phyloP scores from a whole-genome alignment of 768 basidiomycete genomes.

The Lactarius trivialis region DNA sequence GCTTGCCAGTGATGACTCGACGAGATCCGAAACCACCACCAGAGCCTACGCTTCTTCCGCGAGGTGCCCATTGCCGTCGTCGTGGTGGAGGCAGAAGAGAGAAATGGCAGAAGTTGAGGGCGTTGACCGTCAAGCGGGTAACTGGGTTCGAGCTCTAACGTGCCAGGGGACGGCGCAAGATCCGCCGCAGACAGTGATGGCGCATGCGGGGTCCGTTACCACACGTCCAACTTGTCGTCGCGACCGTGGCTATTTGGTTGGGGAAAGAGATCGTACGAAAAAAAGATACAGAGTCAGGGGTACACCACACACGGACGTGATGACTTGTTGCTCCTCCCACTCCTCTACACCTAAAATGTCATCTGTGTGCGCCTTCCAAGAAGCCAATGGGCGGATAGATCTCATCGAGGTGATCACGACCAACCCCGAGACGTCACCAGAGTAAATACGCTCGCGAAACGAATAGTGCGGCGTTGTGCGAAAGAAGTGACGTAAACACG shows the following conservation, averaged over 20 bases:
- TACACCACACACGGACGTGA: slow-evolving; percentile 59
- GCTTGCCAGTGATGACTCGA: slow-evolving; percentile 77
- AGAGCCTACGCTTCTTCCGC: slow-evolving; percentile 34
- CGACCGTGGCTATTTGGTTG: slow-evolving; percentile 66
- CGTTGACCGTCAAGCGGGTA: slow-evolving; percentile 86
- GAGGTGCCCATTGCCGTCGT: neutral
- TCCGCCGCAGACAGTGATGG: slow-evolving; percentile 41
- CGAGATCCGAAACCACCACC: slow-evolving; percentile 79
- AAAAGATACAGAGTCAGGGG: neutral
- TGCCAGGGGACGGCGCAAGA: slow-evolving; percentile 49
- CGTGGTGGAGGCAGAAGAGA: slow-evolving; percentile 51
- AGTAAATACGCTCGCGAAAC: slow-evolving; percentile 81
- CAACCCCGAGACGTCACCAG: slow-evolving; percentile 76
- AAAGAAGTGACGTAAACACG: no score
- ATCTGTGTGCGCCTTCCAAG: slow-evolving; percentile 77
- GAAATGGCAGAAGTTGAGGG: slow-evolving; percentile 91
- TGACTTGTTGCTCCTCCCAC: slow-evolving; percentile 47
- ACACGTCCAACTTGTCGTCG: slow-evolving; percentile 81
- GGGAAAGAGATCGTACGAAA: neutral
- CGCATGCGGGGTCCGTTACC: slow-evolving; percentile 46
- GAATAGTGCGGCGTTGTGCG: slow-evolving; percentile 54
- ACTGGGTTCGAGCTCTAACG: slow-evolving; percentile 44
- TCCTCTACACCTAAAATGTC: slow-evolving; percentile 76
- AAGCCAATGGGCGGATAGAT: slow-evolving; percentile 61
- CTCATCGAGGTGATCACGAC: slow-evolving; percentile 72